Percentiles rank a stretch among this genome's conserved stretches.
phyloP scores from a whole-genome alignment of 805 yeast genomes.

The Limtongozyma cylindracea region DNA sequence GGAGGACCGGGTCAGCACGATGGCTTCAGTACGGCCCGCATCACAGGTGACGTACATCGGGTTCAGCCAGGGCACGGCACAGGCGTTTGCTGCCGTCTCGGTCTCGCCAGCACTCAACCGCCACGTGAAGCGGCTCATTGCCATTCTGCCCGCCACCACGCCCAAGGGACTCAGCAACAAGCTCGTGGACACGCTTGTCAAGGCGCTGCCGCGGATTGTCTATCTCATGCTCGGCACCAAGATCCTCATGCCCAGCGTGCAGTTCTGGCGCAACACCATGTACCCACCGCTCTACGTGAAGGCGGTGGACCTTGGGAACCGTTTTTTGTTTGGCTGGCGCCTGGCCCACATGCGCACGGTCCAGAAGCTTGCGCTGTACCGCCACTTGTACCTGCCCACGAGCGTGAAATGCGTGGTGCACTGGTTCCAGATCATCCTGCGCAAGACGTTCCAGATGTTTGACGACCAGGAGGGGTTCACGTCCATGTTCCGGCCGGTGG shows the following conservation, averaged over 20 bases:
- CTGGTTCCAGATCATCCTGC: slow-evolving; percentile 9
- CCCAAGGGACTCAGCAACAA: slow-evolving; percentile 67
- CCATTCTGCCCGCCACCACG: slow-evolving; percentile 84
- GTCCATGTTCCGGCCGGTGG: too few relatives aligned
- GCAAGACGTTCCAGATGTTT: slow-evolving; percentile 9
- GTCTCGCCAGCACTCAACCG: slow-evolving; percentile 34
- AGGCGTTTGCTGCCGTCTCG: slow-evolving; percentile 65
- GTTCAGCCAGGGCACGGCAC: slow-evolving; percentile 87
- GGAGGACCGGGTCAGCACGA: too few relatives aligned
- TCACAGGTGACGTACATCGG: slow-evolving; percentile 74
- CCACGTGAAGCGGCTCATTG: slow-evolving; percentile 34
- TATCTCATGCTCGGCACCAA: slow-evolving; percentile 49
- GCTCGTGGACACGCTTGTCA: slow-evolving; percentile 47
- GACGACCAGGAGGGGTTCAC: slow-evolving; percentile 4
- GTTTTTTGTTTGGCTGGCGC: slow-evolving; percentile 57
- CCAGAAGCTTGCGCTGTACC: slow-evolving; percentile 61
- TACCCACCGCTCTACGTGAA: slow-evolving; percentile 54
- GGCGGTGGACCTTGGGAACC: slow-evolving; percentile 47
- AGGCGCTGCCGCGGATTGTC: slow-evolving; percentile 52
- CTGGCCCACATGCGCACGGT: slow-evolving; percentile 39
- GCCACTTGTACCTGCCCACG: slow-evolving; percentile 78
- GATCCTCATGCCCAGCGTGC: slow-evolving; percentile 51
- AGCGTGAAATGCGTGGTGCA: slow-evolving; percentile 69
- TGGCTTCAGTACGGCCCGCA: too few relatives aligned
- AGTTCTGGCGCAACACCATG: slow-evolving; percentile 56